A percentile compares a stretch with the other conserved stretches of the same genome.
phyloP scores from a whole-genome alignment of 2,329 filamentous ascomycete genomes.

The Ploettnerulaceae sp. region DNA sequence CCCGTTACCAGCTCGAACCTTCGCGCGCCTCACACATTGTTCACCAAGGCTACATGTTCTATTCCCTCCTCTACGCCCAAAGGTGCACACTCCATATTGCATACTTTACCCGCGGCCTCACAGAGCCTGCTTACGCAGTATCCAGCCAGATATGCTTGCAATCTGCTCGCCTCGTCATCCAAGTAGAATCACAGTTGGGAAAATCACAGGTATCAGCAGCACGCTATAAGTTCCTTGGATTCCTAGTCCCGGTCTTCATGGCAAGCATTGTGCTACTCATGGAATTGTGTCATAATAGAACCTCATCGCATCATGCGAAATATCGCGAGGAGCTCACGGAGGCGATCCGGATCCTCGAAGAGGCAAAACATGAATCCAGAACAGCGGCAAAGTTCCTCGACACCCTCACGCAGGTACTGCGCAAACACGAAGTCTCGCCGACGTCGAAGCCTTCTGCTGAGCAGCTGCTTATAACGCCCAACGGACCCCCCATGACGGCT shows the following conservation, averaged over 20 bases:
- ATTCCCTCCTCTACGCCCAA: constrained; percentile 33
- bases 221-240: constrained; percentile 22
- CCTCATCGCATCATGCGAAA: constrained; percentile 25
- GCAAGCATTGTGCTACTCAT: constrained; percentile 37
- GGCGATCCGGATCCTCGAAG: constrained; percentile 34
- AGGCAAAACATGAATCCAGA: constrained; percentile 30
- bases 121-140: constrained; percentile 28
- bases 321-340: constrained; percentile 29
- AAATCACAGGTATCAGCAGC: constrained; percentile 8
- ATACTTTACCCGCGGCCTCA: constrained; percentile 30
- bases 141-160: constrained; percentile 35
- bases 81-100: constrained; percentile 37
- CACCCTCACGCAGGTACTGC: constrained; percentile 32
- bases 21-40: constrained; percentile 23
- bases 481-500: not conserved
- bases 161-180: constrained; percentile 32
- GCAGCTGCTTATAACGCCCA: not conserved
- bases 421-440: constrained; percentile 16
- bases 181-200: constrained; percentile 26
- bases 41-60: constrained; percentile 35
- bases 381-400: constrained; percentile 33
- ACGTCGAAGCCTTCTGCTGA: not conserved
- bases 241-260: constrained; percentile 34
- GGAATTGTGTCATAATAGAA: constrained; percentile 33
- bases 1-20: constrained; percentile 21